These are phyloP conservation scores for Pestalotiopsis sp. DNA, from an alignment of 2,329 filamentous ascomycete species.

Conservation along the genomic window DNA sequence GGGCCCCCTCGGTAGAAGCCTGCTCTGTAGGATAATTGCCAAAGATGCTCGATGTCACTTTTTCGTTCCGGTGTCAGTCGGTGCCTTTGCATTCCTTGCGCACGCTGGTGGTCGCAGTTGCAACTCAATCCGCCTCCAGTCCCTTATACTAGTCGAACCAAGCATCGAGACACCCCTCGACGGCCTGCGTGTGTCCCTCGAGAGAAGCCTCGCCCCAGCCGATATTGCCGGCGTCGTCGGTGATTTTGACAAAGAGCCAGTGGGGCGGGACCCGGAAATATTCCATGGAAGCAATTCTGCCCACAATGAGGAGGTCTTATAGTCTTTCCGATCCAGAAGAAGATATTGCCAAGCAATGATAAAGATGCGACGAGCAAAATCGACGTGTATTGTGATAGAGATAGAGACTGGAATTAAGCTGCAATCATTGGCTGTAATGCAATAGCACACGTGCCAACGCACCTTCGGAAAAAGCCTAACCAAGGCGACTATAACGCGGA, in stretches of 20 bases:
- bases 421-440: no score
- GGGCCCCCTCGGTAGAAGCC: conserved; percentile 79
- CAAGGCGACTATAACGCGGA: background rate
- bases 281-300: conserved; percentile 66
- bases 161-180: conserved; percentile 74
- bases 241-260: conserved; percentile 79
- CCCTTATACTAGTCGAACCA: conserved; percentile 64
- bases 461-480: background rate
- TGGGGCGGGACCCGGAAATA: conserved; percentile 75
- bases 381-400: no score
- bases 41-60: conserved; percentile 79
- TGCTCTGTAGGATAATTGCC: conserved; percentile 72
- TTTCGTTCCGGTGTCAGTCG: background rate
- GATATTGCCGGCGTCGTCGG: conserved; percentile 62
- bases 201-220: conserved; percentile 78
- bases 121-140: conserved; percentile 66
- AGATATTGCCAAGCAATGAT: no score
- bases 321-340: no score
- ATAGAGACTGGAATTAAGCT: no score
- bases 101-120: background rate
- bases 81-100: no score
- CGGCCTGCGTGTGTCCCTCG: conserved; percentile 72
- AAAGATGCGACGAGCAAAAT: no score
- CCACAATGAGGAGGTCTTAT: conserved; percentile 43
- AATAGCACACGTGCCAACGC: background rate